These are phyloP conservation scores for Penicillium cataractarum DNA, from an alignment of 495 filamentous ascomycete species.

Conservation along the genomic window DNA sequence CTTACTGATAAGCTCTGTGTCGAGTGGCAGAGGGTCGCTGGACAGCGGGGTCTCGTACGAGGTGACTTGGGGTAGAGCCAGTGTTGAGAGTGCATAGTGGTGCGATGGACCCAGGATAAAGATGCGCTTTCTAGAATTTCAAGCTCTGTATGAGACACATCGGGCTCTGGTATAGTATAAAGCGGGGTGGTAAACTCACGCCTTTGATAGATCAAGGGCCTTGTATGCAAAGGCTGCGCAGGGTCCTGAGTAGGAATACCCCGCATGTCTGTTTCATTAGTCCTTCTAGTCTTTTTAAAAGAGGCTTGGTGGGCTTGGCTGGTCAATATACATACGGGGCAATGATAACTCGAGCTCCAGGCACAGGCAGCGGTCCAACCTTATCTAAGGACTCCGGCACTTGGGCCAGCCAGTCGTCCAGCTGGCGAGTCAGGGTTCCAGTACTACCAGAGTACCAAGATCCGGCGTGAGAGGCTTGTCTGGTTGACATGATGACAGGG, in stretches of 20 bases:
- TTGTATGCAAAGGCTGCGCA: slow-evolving; percentile 96
- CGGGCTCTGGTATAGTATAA: not conserved
- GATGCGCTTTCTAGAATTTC: slow-evolving; percentile 71
- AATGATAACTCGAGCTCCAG: slow-evolving; percentile 86
- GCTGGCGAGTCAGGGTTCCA: slow-evolving; percentile 63
- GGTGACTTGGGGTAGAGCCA: slow-evolving; percentile 74
- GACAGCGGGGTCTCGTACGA: slow-evolving; percentile 88
- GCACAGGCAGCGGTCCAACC: slow-evolving; percentile 63
- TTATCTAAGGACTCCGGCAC: slow-evolving; percentile 68
- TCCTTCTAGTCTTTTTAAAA: not conserved
- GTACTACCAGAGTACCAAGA: slow-evolving; percentile 82
- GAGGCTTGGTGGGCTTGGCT: not conserved
- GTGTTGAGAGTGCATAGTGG: slow-evolving; percentile 75
- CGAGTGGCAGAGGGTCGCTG: slow-evolving; percentile 70
- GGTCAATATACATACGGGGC: slow-evolving; percentile 73
- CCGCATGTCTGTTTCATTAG: slow-evolving; percentile 74
- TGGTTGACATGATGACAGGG: slow-evolving; percentile 53
- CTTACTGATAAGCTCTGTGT: slow-evolving; percentile 64
- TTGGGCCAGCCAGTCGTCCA: slow-evolving; percentile 76
- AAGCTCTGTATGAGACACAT: slow-evolving; percentile 10
- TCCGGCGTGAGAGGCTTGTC: slow-evolving; percentile 71
- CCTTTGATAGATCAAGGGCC: slow-evolving; percentile 78
- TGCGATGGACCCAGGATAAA: slow-evolving; percentile 96
- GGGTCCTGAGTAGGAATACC: slow-evolving; percentile 92
- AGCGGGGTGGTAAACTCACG: slow-evolving; percentile 49